Evolutionary conservation across 2,329 filamentous ascomycete genomes (phyloP), one percentile per base, ranked within the genome.

Genomic region (Delphinella strobiligena): DNA sequence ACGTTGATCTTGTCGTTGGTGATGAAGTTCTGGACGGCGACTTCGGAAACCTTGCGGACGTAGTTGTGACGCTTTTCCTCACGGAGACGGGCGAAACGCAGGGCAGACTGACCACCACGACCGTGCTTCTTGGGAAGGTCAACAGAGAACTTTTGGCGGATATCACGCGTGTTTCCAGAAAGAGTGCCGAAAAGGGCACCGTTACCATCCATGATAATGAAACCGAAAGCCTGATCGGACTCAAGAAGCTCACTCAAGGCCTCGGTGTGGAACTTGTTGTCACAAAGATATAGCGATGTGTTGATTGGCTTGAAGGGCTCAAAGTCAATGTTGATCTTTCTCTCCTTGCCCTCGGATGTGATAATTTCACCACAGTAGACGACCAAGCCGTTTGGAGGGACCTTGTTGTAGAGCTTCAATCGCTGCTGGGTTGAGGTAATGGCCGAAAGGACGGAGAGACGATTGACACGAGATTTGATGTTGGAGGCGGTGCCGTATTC

Each of bases 331-430:
- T 98, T 98, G 71, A 98, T 93, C 74, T 95, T 98, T 59, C 91
- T 77, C 69, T 98, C 91, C 68, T 98, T 98, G 66, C 91, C 91
- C 71, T 98, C 91, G 19, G 80, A 81, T 41, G 91, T 98, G 71
- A 98, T 81, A 62, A 98, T 96, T 95, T 98, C 91, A 80, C 91
- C 91, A 64, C 91, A 98, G 75, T 98, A 98, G 52, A 98, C 83
- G 50, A 98, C 91, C 51, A 98, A 72, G 45, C 91, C 91, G 66
- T 98, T 98, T 36, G 91, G 86, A 22, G 93, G 91, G 42, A 98
- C 91, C 68, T 96, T 96, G 68, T 88, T 94, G 72, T 98, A 98
- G 36, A 98, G 75, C 76, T 98, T 98, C 51, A 98, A 79, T 63
- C 91, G 84, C 71, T 98, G 91, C 69, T 98, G 93, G 54, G 91